Percentiles rank a stretch among this genome's conserved stretches.
phyloP scores from a whole-genome alignment of 257 asterid genomes.

The Nicotiana attenuata region DNA sequence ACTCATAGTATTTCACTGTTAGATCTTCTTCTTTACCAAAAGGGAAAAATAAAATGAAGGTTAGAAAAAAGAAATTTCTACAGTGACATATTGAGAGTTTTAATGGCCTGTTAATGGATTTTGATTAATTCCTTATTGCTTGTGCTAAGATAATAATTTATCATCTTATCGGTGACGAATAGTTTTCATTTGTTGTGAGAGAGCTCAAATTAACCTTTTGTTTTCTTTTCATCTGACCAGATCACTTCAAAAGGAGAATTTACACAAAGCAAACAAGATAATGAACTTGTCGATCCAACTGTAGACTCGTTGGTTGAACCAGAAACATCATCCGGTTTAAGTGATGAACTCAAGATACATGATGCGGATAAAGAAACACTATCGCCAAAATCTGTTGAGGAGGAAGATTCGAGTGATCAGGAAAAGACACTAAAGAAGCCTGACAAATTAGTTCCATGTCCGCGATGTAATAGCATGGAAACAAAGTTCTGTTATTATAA shows the following conservation, averaged over 20 bases:
- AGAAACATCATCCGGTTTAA: slow-evolving; percentile 34
- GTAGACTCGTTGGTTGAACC: slow-evolving; percentile 26
- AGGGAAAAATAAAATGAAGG: not conserved
- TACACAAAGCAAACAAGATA: slow-evolving; percentile 16
- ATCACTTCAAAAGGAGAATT: slow-evolving; percentile 30
- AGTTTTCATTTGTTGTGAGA: not conserved
- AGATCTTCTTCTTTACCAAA: not conserved
- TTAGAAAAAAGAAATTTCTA: not conserved
- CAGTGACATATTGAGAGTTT: not conserved
- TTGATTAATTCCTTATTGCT: not conserved
- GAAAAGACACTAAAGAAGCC: slow-evolving; percentile 59
- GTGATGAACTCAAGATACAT: slow-evolving; percentile 20
- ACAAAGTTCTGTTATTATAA: slow-evolving; percentile 90
- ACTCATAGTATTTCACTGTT: not conserved
- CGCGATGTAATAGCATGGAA: slow-evolving; percentile 79
- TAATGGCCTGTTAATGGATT: not conserved
- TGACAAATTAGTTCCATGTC: slow-evolving; percentile 72
- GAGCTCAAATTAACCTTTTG: not conserved
- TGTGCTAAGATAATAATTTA: not conserved
- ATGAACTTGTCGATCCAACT: slow-evolving; percentile 13
- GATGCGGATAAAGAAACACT: slow-evolving; percentile 20
- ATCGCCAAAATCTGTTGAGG: slow-evolving; percentile 16
- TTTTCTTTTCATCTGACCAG: slow-evolving; percentile 25
- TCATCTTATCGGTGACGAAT: not conserved
- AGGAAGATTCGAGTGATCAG: slow-evolving; percentile 29